These are phyloP conservation scores for Turritis glabra DNA, from an alignment of 345 rosid species.

Conservation along the genomic window DNA sequence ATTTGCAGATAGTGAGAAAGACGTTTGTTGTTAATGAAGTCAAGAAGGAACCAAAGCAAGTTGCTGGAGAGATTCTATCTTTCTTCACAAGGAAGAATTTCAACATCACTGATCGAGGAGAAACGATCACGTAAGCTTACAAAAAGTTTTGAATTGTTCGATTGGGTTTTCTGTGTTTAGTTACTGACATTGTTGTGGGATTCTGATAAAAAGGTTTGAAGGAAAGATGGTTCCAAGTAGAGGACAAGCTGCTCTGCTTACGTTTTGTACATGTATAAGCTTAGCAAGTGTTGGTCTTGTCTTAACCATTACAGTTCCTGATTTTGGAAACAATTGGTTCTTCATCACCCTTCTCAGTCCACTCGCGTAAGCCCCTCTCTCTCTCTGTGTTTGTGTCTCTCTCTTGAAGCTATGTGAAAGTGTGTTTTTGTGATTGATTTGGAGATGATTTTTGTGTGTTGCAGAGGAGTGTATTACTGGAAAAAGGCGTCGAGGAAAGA, in stretches of 20 bases:
- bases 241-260: conserved; percentile 91
- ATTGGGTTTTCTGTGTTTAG: conserved; percentile 1
- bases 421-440: conserved; percentile 8
- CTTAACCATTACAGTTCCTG: conserved; percentile 80
- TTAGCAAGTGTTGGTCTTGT: conserved; percentile 93
- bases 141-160: not conserved
- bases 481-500: conserved; percentile 87
- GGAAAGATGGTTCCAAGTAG: conserved; percentile 87
- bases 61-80: conserved; percentile 86
- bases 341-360: conserved; percentile 76
- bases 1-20: conserved; percentile 77
- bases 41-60: conserved; percentile 61
- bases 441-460: conserved; percentile 9
- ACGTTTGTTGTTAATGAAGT: conserved; percentile 56
- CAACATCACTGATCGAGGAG: conserved; percentile 76
- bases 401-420: conserved; percentile 22
- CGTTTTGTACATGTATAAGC: conserved; percentile 96
- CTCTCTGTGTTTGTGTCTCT: not conserved
- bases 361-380: conserved; percentile 66
- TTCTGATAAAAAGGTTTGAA: conserved; percentile 55
- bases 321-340: conserved; percentile 93
- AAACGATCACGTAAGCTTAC: conserved; percentile 76
- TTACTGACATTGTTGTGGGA: conserved; percentile 20
- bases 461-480: conserved; percentile 92
- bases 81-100: conserved; percentile 90